Conservation (phyloP, 2,329 filamentous ascomycete genomes). For the Pseudocercospora eumusae region DNA sequence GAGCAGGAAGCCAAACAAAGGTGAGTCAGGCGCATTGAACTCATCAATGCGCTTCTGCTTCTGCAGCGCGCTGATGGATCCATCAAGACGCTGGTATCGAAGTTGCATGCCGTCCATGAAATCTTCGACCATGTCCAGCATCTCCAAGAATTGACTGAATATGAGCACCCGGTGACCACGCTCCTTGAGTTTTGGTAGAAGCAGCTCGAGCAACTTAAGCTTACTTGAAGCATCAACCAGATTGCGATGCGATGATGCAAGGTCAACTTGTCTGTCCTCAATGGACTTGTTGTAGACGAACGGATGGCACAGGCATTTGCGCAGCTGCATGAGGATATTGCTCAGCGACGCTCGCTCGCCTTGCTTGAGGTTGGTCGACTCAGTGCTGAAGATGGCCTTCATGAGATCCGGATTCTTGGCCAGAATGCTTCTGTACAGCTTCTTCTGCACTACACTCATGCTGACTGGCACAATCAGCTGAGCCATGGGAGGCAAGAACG, state of each 20-base stretch:
- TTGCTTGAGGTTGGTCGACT: constrained; percentile 56
- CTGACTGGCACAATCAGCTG: constrained; percentile 96
- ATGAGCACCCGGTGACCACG: constrained; percentile 88
- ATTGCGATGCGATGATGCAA: constrained; percentile 69
- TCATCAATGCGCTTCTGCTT: constrained; percentile 94
- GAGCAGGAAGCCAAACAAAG: constrained; percentile 84
- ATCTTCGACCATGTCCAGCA: constrained; percentile 86
- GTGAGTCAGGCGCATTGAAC: constrained; percentile 82
- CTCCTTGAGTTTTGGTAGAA: constrained; percentile 83
- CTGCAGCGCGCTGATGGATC: constrained; percentile 74
- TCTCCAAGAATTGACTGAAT: constrained; percentile 91
- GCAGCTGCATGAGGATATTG: constrained; percentile 93
- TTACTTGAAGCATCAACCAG: constrained; percentile 91
- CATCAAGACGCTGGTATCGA: constrained; percentile 78
- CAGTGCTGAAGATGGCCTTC: constrained; percentile 75
- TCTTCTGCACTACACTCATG: constrained; percentile 92
- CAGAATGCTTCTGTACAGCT: constrained; percentile 89
- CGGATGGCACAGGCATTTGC: constrained; percentile 93
- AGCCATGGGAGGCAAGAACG: constrained; percentile 87
- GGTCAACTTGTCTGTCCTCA: constrained; percentile 72
- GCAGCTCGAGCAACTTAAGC: constrained; percentile 76
- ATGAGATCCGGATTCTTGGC: constrained; percentile 88
- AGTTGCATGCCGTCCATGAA: constrained; percentile 77
- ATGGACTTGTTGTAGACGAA: constrained; percentile 91
- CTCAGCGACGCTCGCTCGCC: constrained; percentile 78